Base-by-base conservation (phyloP, 2,329 filamentous ascomycete species). In the Sclerotiophoma versabilis region DNA sequence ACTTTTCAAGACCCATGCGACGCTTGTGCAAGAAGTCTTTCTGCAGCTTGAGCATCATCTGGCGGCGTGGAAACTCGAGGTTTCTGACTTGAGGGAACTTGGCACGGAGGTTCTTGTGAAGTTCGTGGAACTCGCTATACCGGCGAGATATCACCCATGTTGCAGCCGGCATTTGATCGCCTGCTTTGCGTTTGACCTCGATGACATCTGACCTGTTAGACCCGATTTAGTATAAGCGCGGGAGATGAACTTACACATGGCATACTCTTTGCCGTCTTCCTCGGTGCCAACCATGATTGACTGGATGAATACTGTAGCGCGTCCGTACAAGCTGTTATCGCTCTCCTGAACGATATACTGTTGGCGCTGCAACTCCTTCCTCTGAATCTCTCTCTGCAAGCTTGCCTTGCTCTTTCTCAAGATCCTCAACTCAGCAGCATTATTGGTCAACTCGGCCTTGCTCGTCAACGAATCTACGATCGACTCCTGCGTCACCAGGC, bases 331-430 rank as follows among this genome's bases (percentile, higher is more conserved):
- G 73, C 92, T 96, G 74, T 96, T 99, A 73, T 99, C 96, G 70
- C 92, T 97, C 76, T 99, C 95, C 75, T 99, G 95, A 7, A 98
- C 87, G 38, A 96, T 91, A 66, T 99, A 99, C 72, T 99, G 96
- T 74, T 96, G 95, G 46, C 93, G 85, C 73, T 99, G 95, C 69
- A 99, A 84, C 75, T 98, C 93, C 72, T 98, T 99, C 27, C 93
- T 87, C 51, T 92, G 86, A 49, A 98, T 92, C 74, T 99, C 95
- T 62, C 95, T 84, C 68, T 96, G 90, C 52, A 99, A 79, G 74
- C 95, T 99, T 26, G 92, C 88, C 74, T 95, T 96, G 0, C 92
- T 97, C 74, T 99, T 99, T 49, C 89, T 87, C 44, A 99, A 76
- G 58, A 99, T 98, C 27, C 95, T 85, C 46, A 99, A 75, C 74